A percentile compares a stretch with the other conserved stretches of the same genome.
Conservation (phyloP, 2,329 filamentous ascomycete genomes). For the Colletotrichum spinosum region DNA sequence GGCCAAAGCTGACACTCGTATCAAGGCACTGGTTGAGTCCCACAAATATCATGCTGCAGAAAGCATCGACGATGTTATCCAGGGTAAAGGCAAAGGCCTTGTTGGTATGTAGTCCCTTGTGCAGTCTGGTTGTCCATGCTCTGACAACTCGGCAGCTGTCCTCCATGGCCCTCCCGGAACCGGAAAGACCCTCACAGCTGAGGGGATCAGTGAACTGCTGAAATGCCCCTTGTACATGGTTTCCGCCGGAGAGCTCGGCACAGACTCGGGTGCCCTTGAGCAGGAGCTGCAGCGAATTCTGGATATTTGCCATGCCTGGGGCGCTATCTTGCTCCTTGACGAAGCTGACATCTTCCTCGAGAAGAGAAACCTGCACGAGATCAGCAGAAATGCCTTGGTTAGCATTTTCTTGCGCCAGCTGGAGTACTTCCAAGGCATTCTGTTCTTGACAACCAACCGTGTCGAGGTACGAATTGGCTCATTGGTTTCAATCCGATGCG, state of each 20-base stretch:
- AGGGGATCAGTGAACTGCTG: conserved; percentile 32
- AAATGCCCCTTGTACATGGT: conserved; percentile 34
- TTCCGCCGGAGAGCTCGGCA: conserved; percentile 48
- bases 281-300: conserved; percentile 84
- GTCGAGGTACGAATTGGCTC: conserved; percentile 60
- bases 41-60: conserved; percentile 85
- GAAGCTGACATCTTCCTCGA: conserved; percentile 89
- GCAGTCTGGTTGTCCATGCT: not conserved
- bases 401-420: conserved; percentile 88
- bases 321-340: conserved; percentile 85
- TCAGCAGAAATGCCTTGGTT: conserved; percentile 86
- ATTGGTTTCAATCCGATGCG: too few species aligned
- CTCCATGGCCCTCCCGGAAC: conserved; percentile 89
- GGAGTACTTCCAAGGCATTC: conserved; percentile 92
- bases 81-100: conserved; percentile 88
- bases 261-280: conserved; percentile 79
- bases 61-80: conserved; percentile 85
- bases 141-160: conserved; percentile 58
- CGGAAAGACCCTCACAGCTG: conserved; percentile 61
- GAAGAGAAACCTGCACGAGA: conserved; percentile 83
- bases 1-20: not conserved
- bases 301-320: conserved; percentile 88
- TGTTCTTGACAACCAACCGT: conserved; percentile 91
- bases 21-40: conserved; percentile 79
- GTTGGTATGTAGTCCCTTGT: conserved; percentile 62